Evolutionary conservation across 1,284 basidiomycete species (phyloP).

Genomic region (Stereum hirsutum): DNA sequence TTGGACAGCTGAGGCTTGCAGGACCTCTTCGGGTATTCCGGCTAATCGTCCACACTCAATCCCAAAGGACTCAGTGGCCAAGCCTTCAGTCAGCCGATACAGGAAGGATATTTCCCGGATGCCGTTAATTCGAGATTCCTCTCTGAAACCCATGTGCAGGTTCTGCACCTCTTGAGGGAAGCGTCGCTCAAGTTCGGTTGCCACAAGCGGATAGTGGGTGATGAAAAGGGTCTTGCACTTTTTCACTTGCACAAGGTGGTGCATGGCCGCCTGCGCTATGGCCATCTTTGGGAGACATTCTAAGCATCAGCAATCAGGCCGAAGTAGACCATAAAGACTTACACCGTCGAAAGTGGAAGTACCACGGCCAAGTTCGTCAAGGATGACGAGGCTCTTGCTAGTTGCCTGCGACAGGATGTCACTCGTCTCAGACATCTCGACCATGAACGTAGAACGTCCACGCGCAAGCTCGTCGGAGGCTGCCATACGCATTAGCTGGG

Average conservation of each 20-base stretch:
- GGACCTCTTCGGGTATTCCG: slow-evolving; percentile 60
- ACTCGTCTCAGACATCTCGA: slow-evolving; percentile 90
- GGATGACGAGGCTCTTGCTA: slow-evolving; percentile 67
- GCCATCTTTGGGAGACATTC: slow-evolving; percentile 51
- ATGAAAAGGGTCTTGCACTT: slow-evolving; percentile 87
- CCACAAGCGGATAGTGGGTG: slow-evolving; percentile 82
- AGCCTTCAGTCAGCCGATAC: slow-evolving; percentile 64
- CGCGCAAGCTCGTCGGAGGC: slow-evolving; percentile 82
- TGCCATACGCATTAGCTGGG: slow-evolving; percentile 16
- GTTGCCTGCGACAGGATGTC: slow-evolving; percentile 79
- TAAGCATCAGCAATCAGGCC: not conserved
- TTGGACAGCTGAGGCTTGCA: slow-evolving; percentile 47
- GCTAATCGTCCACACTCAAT: slow-evolving; percentile 88
- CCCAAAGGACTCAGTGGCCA: slow-evolving; percentile 79
- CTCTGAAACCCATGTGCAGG: slow-evolving; percentile 80
- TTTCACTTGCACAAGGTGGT: slow-evolving; percentile 55
- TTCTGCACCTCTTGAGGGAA: slow-evolving; percentile 59
- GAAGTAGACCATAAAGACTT: slow-evolving; percentile 18
- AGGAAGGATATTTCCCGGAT: slow-evolving; percentile 77
- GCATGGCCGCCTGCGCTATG: slow-evolving; percentile 72
- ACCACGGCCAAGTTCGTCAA: slow-evolving; percentile 82
- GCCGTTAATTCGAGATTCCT: slow-evolving; percentile 58
- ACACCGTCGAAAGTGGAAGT: slow-evolving; percentile 84
- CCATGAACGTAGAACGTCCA: slow-evolving; percentile 91
- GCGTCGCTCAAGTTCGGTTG: slow-evolving; percentile 43